Evolutionary conservation across 2,329 filamentous ascomycete species (phyloP).

Genomic region (Fusarium sp.): DNA sequence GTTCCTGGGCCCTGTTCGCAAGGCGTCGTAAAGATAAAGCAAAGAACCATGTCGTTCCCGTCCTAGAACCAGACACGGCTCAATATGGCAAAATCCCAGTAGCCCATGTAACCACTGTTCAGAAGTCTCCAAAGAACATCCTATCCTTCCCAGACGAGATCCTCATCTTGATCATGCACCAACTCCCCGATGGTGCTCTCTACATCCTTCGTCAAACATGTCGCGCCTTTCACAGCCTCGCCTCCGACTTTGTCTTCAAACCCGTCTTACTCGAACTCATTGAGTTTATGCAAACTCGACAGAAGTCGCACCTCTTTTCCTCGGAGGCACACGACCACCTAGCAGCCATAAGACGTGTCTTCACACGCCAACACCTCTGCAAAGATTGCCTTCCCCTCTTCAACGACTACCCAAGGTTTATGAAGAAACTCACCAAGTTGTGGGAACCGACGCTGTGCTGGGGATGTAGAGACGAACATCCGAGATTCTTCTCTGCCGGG

Average conservation of each 20-base stretch:
- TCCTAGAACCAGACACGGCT: neutral
- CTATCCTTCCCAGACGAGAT: neutral
- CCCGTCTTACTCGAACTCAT: neutral
- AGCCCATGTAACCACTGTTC: too few species aligned
- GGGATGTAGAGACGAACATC: rapidly evolving
- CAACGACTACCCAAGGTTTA: neutral
- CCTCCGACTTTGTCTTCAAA: neutral
- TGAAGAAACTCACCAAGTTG: neutral
- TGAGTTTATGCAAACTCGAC: neutral
- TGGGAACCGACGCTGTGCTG: rapidly evolving
- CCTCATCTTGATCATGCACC: neutral
- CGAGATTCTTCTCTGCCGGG: neutral
- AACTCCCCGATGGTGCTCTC: neutral
- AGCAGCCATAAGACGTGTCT: neutral
- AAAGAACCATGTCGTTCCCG: neutral
- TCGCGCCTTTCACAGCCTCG: neutral
- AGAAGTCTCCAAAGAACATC: rapidly evolving
- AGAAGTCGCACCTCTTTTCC: too few species aligned
- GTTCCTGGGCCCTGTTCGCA: neutral
- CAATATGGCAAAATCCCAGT: neutral
- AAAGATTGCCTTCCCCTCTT: neutral
- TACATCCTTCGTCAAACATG: neutral
- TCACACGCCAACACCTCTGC: neutral
- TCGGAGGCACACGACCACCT: neutral
- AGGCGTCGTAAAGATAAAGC: neutral